phyloP scores from a whole-genome alignment of 768 basidiomycete genomes.

The Collybiopsis confluens region DNA sequence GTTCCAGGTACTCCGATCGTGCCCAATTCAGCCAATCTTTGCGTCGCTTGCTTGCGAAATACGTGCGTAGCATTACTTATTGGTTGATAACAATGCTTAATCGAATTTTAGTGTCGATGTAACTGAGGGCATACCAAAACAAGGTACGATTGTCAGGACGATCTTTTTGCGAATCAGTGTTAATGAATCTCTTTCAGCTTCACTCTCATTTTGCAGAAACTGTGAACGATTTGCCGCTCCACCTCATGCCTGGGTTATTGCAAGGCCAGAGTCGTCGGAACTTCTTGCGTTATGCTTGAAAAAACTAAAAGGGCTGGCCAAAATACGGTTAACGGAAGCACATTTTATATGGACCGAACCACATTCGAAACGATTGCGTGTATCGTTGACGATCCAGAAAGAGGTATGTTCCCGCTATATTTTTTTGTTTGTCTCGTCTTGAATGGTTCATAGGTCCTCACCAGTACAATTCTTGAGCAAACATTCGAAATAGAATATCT shows the following conservation, averaged over 20 bases:
- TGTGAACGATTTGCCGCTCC: conserved; percentile 96
- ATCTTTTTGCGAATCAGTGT: background rate
- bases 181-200: conserved; percentile 41
- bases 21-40: conserved; percentile 90
- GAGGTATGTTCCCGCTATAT: conserved; percentile 53
- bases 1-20: conserved; percentile 74
- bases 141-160: conserved; percentile 41
- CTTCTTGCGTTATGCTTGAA: conserved; percentile 91
- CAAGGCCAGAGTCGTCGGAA: conserved; percentile 87
- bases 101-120: conserved; percentile 77
- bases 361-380: conserved; percentile 87
- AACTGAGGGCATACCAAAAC: conserved; percentile 96
- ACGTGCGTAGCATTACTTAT: conserved; percentile 44
- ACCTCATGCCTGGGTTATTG: conserved; percentile 80
- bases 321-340: conserved; percentile 95
- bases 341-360: conserved; percentile 99
- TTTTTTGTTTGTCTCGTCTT: background rate
- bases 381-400: conserved; percentile 97
- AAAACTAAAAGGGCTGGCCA: conserved; percentile 90
- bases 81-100: background rate
- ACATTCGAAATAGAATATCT: conserved; percentile 96
- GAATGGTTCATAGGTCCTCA: conserved; percentile 62
- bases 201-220: conserved; percentile 90
- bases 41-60: conserved; percentile 85
- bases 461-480: conserved; percentile 94